Percentiles rank a stretch among this genome's conserved stretches.
These are phyloP conservation scores for Cyclocybe aegerita DNA, from an alignment of 768 basidiomycete species.

Conservation along the genomic window DNA sequence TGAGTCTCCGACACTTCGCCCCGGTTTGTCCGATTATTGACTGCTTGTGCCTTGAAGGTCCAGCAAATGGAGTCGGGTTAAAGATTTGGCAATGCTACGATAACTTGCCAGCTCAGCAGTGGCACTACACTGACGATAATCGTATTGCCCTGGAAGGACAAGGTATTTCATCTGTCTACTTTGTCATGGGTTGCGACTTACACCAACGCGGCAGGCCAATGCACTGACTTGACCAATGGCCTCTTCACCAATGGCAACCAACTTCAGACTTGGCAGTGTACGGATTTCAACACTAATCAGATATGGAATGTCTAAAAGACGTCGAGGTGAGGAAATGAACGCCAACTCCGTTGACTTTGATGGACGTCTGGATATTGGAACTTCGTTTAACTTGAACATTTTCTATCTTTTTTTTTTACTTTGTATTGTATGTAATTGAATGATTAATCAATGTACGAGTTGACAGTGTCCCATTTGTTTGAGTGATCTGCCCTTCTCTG, in stretches of 20 bases:
- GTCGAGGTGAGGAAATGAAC: too few relatives aligned
- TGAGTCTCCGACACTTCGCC: conserved; percentile 10
- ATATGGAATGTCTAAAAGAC: conserved; percentile 20
- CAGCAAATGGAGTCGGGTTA: conserved; percentile 27
- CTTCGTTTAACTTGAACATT: too few relatives aligned
- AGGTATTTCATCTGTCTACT: conserved; percentile 12
- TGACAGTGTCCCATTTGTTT: too few relatives aligned
- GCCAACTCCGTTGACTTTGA: too few relatives aligned
- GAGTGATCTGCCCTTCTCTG: too few relatives aligned
- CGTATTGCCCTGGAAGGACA: conserved; percentile 23
- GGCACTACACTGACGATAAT: conserved; percentile 29
- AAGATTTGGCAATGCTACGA: conserved; percentile 37
- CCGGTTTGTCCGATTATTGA: too few relatives aligned
- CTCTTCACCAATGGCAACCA: conserved; percentile 24
- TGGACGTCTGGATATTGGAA: too few relatives aligned
- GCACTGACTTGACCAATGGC: conserved; percentile 30
- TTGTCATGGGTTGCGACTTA: not conserved
- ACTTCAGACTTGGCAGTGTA: conserved; percentile 33
- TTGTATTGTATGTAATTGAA: too few relatives aligned
- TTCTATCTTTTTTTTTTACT: too few relatives aligned
- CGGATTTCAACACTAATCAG: conserved; percentile 26
- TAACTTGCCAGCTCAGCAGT: conserved; percentile 32
- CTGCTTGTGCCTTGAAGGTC: conserved; percentile 11
- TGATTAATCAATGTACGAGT: too few relatives aligned
- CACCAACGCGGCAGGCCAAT: conserved; percentile 18